A percentile compares a stretch with the other conserved stretches of the same genome.
These are phyloP conservation scores for Corymbia calophylla DNA, from an alignment of 441 rosid species.

Conservation along the genomic window DNA sequence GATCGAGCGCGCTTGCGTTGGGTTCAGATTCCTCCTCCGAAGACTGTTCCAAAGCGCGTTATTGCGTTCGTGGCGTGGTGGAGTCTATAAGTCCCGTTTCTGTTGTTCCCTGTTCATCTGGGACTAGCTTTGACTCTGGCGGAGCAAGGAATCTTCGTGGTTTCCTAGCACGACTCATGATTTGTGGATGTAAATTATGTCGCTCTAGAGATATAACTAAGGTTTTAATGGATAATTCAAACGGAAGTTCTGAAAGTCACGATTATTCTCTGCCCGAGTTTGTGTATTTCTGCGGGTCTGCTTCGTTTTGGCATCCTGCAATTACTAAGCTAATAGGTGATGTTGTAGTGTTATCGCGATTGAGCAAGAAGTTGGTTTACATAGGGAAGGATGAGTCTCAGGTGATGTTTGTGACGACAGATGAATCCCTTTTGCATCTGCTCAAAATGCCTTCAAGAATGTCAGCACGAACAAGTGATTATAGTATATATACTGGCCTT, in stretches of 20 bases:
- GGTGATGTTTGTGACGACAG: conserved; percentile 50
- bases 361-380: conserved; percentile 68
- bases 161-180: conserved; percentile 43
- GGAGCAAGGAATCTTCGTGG: conserved; percentile 39
- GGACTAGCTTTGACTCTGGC: neutral
- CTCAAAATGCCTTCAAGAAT: conserved; percentile 23
- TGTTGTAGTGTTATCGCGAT: conserved; percentile 32
- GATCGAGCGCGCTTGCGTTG: conserved; percentile 38
- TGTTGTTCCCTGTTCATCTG: conserved; percentile 47
- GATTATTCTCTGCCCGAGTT: conserved; percentile 31
- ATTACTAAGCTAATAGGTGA: conserved; percentile 56
- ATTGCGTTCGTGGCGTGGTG: conserved; percentile 43
- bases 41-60: conserved; percentile 27
- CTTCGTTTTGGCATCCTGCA: conserved; percentile 69
- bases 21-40: conserved; percentile 10
- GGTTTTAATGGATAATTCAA: neutral
- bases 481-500: conserved; percentile 53
- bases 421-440: conserved; percentile 43
- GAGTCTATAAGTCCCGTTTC: conserved; percentile 68
- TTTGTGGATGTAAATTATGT: conserved; percentile 55
- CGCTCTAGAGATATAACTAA: neutral
- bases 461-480: conserved; percentile 28
- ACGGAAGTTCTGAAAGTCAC: conserved; percentile 12
- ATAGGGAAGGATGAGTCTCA: conserved; percentile 41
- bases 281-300: conserved; percentile 57